Conservation (phyloP, 2,329 filamentous ascomycete genomes). For the Aspergillus phoenicis region DNA sequence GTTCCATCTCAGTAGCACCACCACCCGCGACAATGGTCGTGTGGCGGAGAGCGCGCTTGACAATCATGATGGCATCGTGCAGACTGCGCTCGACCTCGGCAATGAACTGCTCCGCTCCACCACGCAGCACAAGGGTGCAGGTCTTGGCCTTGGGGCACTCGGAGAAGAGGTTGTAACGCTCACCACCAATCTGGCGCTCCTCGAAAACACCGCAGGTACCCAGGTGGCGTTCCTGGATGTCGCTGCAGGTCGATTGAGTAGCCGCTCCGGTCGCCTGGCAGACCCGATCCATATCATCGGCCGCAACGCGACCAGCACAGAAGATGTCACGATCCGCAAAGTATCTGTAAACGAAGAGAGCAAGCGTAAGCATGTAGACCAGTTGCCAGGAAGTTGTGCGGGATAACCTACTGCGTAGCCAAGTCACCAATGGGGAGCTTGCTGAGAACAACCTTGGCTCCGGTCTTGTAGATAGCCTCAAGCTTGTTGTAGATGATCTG, state of each 20-base stretch:
- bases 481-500: slow-evolving; percentile 99
- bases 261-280: slow-evolving; percentile 92
- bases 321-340: slow-evolving; percentile 98
- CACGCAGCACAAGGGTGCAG: slow-evolving; percentile 91
- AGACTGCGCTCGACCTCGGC: slow-evolving; percentile 96
- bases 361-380: not conserved
- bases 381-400: not conserved
- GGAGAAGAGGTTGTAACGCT: slow-evolving; percentile 98
- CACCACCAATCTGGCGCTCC: slow-evolving; percentile 94
- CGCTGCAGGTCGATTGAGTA: slow-evolving; percentile 92
- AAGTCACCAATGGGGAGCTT: slow-evolving; percentile 97
- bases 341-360: slow-evolving; percentile 52
- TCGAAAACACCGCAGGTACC: slow-evolving; percentile 90
- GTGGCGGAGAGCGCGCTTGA: slow-evolving; percentile 96
- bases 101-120: slow-evolving; percentile 98
- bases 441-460: slow-evolving; percentile 94
- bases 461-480: slow-evolving; percentile 88
- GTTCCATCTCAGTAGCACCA: slow-evolving; percentile 93
- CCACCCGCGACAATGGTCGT: slow-evolving; percentile 92
- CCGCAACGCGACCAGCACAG: slow-evolving; percentile 89
- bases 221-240: slow-evolving; percentile 85
- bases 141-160: slow-evolving; percentile 95
- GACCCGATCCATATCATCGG: slow-evolving; percentile 93
- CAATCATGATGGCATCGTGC: slow-evolving; percentile 99
- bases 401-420: slow-evolving; percentile 71